Base-by-base conservation (phyloP, 768 basidiomycete species). In the Dioszegia hungarica region DNA sequence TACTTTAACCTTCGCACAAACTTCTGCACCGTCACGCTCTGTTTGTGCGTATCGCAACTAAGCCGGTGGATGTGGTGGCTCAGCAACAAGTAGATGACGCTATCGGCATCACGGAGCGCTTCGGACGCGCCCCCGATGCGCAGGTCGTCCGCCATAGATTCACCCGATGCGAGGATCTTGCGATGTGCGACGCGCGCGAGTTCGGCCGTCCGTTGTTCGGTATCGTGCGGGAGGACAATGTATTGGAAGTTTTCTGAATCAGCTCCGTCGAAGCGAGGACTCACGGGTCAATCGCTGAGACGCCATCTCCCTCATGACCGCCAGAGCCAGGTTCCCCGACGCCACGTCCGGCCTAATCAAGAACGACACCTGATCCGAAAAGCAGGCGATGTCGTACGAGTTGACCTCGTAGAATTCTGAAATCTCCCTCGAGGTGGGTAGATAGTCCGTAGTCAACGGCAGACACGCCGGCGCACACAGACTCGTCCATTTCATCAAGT, bases 21-120 rank as follows among this genome's bases (percentile, higher is more conserved):
- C 37, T 90, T 81, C 64, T 86, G 82, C 17, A 97, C 90, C 67
- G 90, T 87, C 58, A 98, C 89, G 15, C 85, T 82, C 66, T 92
- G 88, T n/a, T 89, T 88, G 3, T 71, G 67, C 25, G 71, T 68
- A 41, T 86, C 89, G 67, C 92, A 98, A 38, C 87, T 86, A 59
- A 99, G 85, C 24, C 87, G 81, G 75, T 98, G 94, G 39, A 98
- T 90, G 76, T 94, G 90, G 72, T 97, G 94, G 72, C 86, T 87
- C 84, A 93, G 92, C 64, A 90, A 90, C 52, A 98, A 81, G 78
- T 88, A 98, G 6, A 95, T 86, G 0, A 91, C 86, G 48, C 87
- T 84, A 29, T 60, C 63, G 15, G 72, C 73, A 62, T 63, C 65
- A 41, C 71, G 64, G 1, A 79, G 61, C 1, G 77, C 73, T 48